Evolutionary conservation across 2,329 filamentous ascomycete genomes (phyloP).

Genomic region (Penicillium sp.): DNA sequence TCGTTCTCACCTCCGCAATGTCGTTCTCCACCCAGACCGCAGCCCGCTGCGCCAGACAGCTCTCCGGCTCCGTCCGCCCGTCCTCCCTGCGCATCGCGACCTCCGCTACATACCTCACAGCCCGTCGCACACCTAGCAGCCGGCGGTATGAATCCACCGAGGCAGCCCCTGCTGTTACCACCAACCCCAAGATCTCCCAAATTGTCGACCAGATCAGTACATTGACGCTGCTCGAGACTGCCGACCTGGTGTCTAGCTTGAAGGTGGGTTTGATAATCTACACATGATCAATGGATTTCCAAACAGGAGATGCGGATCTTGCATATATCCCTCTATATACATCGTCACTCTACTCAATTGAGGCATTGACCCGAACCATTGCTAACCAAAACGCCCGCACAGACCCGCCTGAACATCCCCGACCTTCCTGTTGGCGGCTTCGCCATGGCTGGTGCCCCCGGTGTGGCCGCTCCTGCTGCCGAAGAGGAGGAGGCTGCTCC

Average conservation of each 20-base stretch:
- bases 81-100: conserved; percentile 40
- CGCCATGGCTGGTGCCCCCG: conserved; percentile 62
- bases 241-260: conserved; percentile 87
- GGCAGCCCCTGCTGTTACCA: conserved; percentile 51
- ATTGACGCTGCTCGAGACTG: conserved; percentile 95
- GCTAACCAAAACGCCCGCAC: neutral
- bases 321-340: neutral
- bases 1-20: conserved; percentile 29
- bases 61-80: conserved; percentile 39
- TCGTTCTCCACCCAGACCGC: conserved; percentile 41
- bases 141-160: conserved; percentile 89
- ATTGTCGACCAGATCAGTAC: conserved; percentile 99
- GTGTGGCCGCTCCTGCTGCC: conserved; percentile 61
- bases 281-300: neutral
- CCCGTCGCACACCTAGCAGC: conserved; percentile 46
- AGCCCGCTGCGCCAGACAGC: conserved; percentile 44
- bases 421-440: conserved; percentile 95
- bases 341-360: conserved; percentile 3
- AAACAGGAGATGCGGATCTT: neutral
- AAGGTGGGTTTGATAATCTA: conserved; percentile 63
- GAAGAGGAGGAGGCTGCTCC: conserved; percentile 87
- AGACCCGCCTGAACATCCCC: conserved; percentile 95
- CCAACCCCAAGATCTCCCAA: conserved; percentile 84
- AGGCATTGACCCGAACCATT: neutral
- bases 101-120: conserved; percentile 38